Evolutionary conservation across 306 rosid species (phyloP).

Genomic region (Begonia fuchsioides): DNA sequence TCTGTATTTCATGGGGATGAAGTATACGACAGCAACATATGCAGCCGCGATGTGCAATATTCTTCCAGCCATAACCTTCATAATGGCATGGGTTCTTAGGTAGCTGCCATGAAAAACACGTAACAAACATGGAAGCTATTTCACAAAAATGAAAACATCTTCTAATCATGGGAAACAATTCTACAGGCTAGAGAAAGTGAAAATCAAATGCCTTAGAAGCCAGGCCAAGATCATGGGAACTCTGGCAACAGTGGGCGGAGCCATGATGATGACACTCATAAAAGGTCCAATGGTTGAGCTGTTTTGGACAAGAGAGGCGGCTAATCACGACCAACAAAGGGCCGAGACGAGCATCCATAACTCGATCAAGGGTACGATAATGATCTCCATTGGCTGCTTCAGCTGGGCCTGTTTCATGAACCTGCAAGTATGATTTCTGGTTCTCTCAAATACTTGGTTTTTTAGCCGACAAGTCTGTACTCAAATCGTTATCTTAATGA

Average conservation of each 20-base stretch:
- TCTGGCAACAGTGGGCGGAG: conserved; percentile 68
- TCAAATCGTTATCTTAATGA: neutral
- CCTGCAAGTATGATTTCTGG: conserved; percentile 40
- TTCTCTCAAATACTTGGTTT: neutral
- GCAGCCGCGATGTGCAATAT: conserved; percentile 69
- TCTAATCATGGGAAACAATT: neutral
- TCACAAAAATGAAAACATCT: no score
- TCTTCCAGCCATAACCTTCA: conserved; percentile 74
- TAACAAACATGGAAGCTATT: neutral
- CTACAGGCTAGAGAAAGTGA: conserved; percentile 56
- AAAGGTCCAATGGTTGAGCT: conserved; percentile 60
- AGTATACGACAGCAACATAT: conserved; percentile 67
- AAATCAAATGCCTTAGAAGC: conserved; percentile 37
- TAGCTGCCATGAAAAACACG: conserved; percentile 9
- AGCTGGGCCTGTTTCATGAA: conserved; percentile 66
- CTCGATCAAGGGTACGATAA: conserved; percentile 40
- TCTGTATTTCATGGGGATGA: conserved; percentile 72
- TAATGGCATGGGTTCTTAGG: conserved; percentile 70
- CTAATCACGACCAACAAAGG: conserved; percentile 11
- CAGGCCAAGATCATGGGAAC: conserved; percentile 83
- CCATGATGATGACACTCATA: conserved; percentile 67
- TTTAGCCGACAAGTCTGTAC: neutral
- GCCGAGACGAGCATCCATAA: conserved; percentile 23
- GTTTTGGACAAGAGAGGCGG: conserved; percentile 26
- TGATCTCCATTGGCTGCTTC: conserved; percentile 64